These are phyloP conservation scores for Paramyrothecium sp. DNA, from an alignment of 2,329 filamentous ascomycete species.

Conservation along the genomic window DNA sequence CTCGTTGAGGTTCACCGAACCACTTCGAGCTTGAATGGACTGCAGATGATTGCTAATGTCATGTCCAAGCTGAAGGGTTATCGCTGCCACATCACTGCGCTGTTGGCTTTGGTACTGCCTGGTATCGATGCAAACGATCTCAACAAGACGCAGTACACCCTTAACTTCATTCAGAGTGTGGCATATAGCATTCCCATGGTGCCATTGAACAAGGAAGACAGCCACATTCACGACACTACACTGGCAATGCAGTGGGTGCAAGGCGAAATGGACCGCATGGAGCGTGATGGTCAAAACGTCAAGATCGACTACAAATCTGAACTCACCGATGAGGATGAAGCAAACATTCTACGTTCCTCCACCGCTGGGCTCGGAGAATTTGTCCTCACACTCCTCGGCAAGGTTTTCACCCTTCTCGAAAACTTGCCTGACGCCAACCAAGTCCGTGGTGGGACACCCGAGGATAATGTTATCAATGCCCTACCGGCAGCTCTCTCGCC, in stretches of 20 bases:
- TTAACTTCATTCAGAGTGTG: conserved; percentile 93
- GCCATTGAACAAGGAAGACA: conserved; percentile 61
- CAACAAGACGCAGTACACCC: conserved; percentile 90
- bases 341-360: conserved; percentile 84
- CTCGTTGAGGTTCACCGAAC: conserved; percentile 96
- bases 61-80: conserved; percentile 96
- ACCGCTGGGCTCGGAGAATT: conserved; percentile 95
- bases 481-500: conserved; percentile 89
- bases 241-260: conserved; percentile 93
- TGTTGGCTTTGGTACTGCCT: conserved; percentile 88
- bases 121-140: conserved; percentile 98
- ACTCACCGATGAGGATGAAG: conserved; percentile 82
- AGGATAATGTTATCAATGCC: conserved; percentile 96
- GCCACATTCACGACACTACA: conserved; percentile 68
- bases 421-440: conserved; percentile 90
- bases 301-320: conserved; percentile 82
- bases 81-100: conserved; percentile 89
- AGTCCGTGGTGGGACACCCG: conserved; percentile 84
- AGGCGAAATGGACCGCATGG: conserved; percentile 90
- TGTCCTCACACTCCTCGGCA: conserved; percentile 82
- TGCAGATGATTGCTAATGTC: conserved; percentile 88
- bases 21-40: conserved; percentile 84
- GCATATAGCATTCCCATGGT: conserved; percentile 95
- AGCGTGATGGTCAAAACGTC: conserved; percentile 79
- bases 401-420: conserved; percentile 92